Conservation (phyloP, 1,284 basidiomycete species). For the Erythrobasidium hasegawianum region DNA sequence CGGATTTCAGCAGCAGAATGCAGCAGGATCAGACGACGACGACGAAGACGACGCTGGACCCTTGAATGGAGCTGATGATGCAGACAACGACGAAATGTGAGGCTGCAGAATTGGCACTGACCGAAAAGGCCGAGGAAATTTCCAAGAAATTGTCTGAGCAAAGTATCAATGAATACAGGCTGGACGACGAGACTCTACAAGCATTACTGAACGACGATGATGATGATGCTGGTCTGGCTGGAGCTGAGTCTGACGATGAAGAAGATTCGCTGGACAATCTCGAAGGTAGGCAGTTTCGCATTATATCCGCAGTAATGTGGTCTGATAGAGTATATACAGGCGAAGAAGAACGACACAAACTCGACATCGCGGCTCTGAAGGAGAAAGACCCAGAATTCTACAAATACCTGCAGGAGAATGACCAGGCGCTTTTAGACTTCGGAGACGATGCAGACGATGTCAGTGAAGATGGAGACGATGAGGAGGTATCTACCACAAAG, state of each 20-base stretch:
- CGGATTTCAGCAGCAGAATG: slow-evolving; percentile 38
- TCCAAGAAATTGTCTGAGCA: slow-evolving; percentile 39
- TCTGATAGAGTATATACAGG: slow-evolving; percentile 26
- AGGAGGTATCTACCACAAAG: slow-evolving; percentile 36
- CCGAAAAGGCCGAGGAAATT: not conserved
- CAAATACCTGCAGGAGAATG: slow-evolving; percentile 96
- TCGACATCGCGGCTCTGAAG: slow-evolving; percentile 82
- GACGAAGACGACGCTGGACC: slow-evolving; percentile 54
- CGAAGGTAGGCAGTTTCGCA: slow-evolving; percentile 56
- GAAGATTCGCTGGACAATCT: slow-evolving; percentile 68
- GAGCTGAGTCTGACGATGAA: slow-evolving; percentile 53
- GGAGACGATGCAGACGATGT: slow-evolving; percentile 48
- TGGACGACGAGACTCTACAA: slow-evolving; percentile 18
- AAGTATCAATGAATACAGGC: slow-evolving; percentile 21
- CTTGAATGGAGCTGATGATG: slow-evolving; percentile 49
- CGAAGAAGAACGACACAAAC: slow-evolving; percentile 56
- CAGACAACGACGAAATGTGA: slow-evolving; percentile 46
- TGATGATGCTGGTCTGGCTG: slow-evolving; percentile 54
- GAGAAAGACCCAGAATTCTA: slow-evolving; percentile 98
- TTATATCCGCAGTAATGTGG: not conserved
- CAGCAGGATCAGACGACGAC: slow-evolving; percentile 43
- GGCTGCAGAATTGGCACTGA: too few relatives aligned
- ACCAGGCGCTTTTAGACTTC: slow-evolving; percentile 81
- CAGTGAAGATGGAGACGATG: slow-evolving; percentile 45
- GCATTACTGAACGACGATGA: slow-evolving; percentile 43